Conservation (phyloP, 768 basidiomycete genomes). For the Tulasnella sp. region DNA sequence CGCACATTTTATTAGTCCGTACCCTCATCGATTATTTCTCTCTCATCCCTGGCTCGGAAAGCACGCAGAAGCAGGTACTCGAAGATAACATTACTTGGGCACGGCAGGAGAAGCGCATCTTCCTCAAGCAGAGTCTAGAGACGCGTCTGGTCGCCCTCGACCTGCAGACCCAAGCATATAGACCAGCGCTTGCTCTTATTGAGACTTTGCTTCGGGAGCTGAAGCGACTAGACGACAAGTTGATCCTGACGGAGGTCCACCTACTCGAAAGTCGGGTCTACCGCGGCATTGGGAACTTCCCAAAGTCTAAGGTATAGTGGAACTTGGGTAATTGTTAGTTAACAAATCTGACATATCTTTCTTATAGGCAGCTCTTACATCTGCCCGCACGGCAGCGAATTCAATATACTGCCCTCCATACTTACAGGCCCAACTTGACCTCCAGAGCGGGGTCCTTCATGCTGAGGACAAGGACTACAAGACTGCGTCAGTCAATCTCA, state of each 20-base stretch:
- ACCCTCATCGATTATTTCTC: conserved; percentile 88
- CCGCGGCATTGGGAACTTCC: conserved; percentile 76
- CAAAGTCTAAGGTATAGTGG: conserved; percentile 70
- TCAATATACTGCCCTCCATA: conserved; percentile 85
- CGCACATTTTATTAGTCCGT: conserved; percentile 46
- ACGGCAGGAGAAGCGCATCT: conserved; percentile 82
- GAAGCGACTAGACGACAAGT: conserved; percentile 90
- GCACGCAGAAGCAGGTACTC: conserved; percentile 74
- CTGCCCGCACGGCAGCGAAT: conserved; percentile 87
- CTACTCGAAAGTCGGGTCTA: conserved; percentile 88
- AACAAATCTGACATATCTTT: not conserved
- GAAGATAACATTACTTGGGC: conserved; percentile 91
- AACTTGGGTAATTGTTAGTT: not conserved
- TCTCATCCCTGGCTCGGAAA: conserved; percentile 60
- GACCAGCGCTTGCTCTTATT: conserved; percentile 69
- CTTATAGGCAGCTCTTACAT: conserved; percentile 72
- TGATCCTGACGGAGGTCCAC: conserved; percentile 94
- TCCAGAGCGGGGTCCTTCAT: conserved; percentile 73
- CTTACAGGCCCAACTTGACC: conserved; percentile 46
- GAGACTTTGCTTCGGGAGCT: conserved; percentile 85
- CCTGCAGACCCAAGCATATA: conserved; percentile 65
- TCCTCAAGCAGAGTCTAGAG: conserved; percentile 89
- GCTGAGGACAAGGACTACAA: conserved; percentile 98
- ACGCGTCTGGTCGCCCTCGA: conserved; percentile 67
- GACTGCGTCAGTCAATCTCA: conserved; percentile 42